Evolutionary conservation across 805 yeast genomes (phyloP).

Genomic region (Saitoella complicata): DNA sequence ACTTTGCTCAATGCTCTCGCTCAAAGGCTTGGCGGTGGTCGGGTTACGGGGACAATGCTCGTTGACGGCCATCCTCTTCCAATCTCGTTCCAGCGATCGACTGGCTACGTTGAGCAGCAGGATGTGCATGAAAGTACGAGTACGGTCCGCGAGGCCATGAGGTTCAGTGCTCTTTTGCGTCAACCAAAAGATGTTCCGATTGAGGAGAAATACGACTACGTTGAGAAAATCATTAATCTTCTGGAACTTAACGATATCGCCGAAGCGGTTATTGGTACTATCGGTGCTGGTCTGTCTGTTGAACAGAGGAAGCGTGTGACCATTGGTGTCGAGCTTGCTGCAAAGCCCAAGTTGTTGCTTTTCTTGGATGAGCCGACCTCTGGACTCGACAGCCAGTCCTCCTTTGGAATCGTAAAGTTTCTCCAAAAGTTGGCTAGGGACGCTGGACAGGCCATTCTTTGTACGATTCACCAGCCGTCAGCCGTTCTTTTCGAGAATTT

Average conservation of each 20-base stretch:
- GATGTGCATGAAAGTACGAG: slow-evolving; percentile 51
- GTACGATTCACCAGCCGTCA: slow-evolving; percentile 78
- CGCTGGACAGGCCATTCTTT: slow-evolving; percentile 44
- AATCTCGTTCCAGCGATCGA: slow-evolving; percentile 45
- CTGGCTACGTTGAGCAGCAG: slow-evolving; percentile 66
- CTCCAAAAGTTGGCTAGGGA: slow-evolving; percentile 42
- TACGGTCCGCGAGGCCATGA: slow-evolving; percentile 57
- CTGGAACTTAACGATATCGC: slow-evolving; percentile 50
- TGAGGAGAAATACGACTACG: slow-evolving; percentile 46
- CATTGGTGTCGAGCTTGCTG: slow-evolving; percentile 52
- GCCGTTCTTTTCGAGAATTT: slow-evolving; percentile 63
- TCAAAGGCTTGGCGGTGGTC: slow-evolving; percentile 54
- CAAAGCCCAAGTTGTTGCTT: slow-evolving; percentile 40
- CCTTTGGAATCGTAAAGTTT: slow-evolving; percentile 48
- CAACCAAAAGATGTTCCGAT: slow-evolving; percentile 38
- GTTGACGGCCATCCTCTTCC: slow-evolving; percentile 49
- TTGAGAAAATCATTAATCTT: slow-evolving; percentile 45
- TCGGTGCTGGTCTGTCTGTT: slow-evolving; percentile 53
- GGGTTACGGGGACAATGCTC: slow-evolving; percentile 49
- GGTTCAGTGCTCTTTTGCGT: slow-evolving; percentile 51
- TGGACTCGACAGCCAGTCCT: slow-evolving; percentile 53
- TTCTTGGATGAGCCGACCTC: slow-evolving; percentile 57
- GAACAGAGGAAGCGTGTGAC: slow-evolving; percentile 48
- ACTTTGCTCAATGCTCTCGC: slow-evolving; percentile 56
- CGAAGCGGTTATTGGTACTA: slow-evolving; percentile 58